These are phyloP conservation scores for Hymenotorrendiella dingleyae DNA, from an alignment of 2,329 filamentous ascomycete species.

Conservation along the genomic window DNA sequence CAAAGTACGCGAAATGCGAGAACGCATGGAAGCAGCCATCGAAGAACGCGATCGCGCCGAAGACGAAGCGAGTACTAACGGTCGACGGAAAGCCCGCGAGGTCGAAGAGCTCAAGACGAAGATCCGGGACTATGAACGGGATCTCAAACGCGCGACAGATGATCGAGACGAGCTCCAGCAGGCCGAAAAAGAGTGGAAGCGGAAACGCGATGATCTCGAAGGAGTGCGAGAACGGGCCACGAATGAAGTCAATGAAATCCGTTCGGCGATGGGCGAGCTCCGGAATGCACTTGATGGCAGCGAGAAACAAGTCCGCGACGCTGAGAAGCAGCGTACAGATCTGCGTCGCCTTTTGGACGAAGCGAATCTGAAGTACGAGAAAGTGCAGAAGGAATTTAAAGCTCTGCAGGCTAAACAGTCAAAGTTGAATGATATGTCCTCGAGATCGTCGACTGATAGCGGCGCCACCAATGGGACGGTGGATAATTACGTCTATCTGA, in stretches of 20 bases:
- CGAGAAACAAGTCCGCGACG: conserved; percentile 75
- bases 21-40: conserved; percentile 81
- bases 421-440: conserved; percentile 27
- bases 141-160: conserved; percentile 61
- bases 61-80: conserved; percentile 77
- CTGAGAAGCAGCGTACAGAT: conserved; percentile 76
- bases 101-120: conserved; percentile 77
- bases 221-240: conserved; percentile 59
- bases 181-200: conserved; percentile 68
- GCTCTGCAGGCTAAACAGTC: conserved; percentile 40
- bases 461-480: conserved; percentile 18
- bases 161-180: conserved; percentile 75
- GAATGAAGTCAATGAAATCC: conserved; percentile 70
- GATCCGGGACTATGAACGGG: conserved; percentile 74
- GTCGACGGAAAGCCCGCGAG: conserved; percentile 72
- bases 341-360: conserved; percentile 74
- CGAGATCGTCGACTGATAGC: conserved; percentile 30
- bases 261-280: conserved; percentile 69
- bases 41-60: conserved; percentile 91
- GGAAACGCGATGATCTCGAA: conserved; percentile 71
- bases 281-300: conserved; percentile 79
- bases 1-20: conserved; percentile 81
- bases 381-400: conserved; percentile 63
- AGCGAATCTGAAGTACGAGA: conserved; percentile 69
- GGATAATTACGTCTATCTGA: conserved; percentile 53